phyloP scores from a whole-genome alignment of 306 rosid genomes.

The Quercus berberidifolia region DNA sequence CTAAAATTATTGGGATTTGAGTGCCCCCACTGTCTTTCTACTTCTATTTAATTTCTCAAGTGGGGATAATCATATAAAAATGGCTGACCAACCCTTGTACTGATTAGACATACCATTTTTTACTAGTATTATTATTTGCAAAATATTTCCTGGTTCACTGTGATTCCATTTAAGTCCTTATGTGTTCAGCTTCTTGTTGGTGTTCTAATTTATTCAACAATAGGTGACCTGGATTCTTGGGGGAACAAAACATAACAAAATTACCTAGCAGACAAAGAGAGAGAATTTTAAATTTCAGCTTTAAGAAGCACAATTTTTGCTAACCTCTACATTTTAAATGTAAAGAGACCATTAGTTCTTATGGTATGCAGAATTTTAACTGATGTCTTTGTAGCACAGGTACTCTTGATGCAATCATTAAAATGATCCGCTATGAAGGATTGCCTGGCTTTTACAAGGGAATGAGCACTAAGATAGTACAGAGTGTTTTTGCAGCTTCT shows the following conservation, averaged over 20 bases:
- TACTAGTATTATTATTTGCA: neutral
- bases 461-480: constrained; percentile 84
- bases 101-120: neutral
- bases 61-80: too few relatives aligned
- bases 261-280: too few relatives aligned
- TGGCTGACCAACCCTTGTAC: neutral
- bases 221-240: too few relatives aligned
- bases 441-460: constrained; percentile 70
- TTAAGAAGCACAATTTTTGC: neutral
- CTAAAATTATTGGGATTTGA: too few relatives aligned
- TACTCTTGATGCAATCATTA: constrained; percentile 66
- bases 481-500: constrained; percentile 87
- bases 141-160: neutral
- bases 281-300: neutral
- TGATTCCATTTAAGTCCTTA: neutral
- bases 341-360: neutral
- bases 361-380: neutral
- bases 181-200: neutral
- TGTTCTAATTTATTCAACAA: too few relatives aligned
- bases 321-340: neutral
- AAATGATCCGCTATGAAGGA: constrained; percentile 81
- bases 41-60: too few relatives aligned
- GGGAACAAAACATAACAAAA: too few relatives aligned
- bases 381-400: constrained; percentile 32
- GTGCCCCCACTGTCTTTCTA: too few relatives aligned